Evolutionary conservation across 1,284 basidiomycete genomes (phyloP), one percentile per base, ranked within the genome.

Genomic region (Tremellales sp.): DNA sequence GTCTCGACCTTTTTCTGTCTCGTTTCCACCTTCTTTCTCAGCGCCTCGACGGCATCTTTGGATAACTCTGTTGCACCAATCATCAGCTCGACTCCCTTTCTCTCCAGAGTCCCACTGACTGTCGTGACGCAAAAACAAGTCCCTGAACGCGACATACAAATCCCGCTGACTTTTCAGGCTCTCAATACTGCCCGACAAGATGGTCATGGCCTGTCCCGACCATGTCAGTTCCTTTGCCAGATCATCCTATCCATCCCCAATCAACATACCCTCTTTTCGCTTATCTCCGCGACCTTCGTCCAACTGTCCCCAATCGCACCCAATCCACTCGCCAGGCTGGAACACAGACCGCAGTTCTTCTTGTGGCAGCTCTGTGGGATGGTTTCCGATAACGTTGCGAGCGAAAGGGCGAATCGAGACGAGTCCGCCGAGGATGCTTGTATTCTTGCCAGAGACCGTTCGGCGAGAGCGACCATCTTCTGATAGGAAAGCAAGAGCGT

Each of bases 371-470:
- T 58, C n/a, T 51, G 53, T 4, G 67, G 64, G 49, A 70, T 52
- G 32, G 59, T 57, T 67, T 93, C 89, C 10, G 80, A 79, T 1
- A 91, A 77, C n/a, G 82, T 83, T 56, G 83, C 81, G 36, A 92
- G 68, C 19, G 85, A 85, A 60, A 90, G 84, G 6, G 88, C 87
- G 54, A 92, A 68, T 39, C 90, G 78, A 39, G 86, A 78, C 25
- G 89, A 71, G 71, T 94, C 90, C 26, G 85, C 82, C 78, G 85
- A 84, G 76, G 85, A 83, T 73, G 85, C 84, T 77, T 90, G 87
- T 63, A 86, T 79, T 72, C 90, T 81, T 73, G 84, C 86, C 44
- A 91, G 80, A 55, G 88, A 81, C 54, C 89, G 82, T 73, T 95
- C 91, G 7, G 84, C 79, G 34, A 91, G 78, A 45, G 87, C 74